Percentiles rank a stretch among this genome's conserved stretches.
Evolutionary conservation across 352 stramenopile species (phyloP).

Genomic region (Phytophthora fragariae): DNA sequence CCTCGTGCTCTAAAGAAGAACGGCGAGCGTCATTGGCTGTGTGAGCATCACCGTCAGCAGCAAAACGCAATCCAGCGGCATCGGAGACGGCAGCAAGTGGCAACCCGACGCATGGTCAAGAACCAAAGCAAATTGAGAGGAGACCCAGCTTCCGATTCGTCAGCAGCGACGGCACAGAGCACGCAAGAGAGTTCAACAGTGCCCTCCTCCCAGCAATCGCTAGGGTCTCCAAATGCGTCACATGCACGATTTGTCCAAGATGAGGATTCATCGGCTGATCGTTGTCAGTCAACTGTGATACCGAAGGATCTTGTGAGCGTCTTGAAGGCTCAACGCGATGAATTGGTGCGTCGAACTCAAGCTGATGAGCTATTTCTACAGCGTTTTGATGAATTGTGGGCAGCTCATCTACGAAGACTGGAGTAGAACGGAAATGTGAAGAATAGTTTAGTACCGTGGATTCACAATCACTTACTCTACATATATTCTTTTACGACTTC

Average conservation of each 20-base stretch:
- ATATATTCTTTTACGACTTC: too few relatives aligned
- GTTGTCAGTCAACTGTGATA: background rate
- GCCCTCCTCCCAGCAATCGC: background rate
- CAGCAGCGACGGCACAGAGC: background rate
- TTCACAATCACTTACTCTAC: too few relatives aligned
- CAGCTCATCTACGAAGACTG: too few relatives aligned
- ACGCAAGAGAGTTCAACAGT: background rate
- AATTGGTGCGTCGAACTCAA: background rate
- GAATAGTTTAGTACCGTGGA: too few relatives aligned
- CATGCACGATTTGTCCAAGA: background rate
- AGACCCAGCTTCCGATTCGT: background rate
- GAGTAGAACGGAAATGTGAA: too few relatives aligned
- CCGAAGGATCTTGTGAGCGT: background rate
- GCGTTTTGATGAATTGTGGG: too few relatives aligned
- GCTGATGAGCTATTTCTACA: too few relatives aligned
- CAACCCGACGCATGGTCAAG: background rate
- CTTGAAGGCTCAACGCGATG: conserved; percentile 1
- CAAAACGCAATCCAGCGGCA: background rate
- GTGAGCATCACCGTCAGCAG: conserved; percentile 5
- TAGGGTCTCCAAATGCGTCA: background rate
- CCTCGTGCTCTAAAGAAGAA: conserved; percentile 5
- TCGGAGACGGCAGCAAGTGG: background rate
- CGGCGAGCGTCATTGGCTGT: conserved; percentile 1
- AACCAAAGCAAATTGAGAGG: background rate
- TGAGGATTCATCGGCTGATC: background rate